Evolutionary conservation across 148 eudicot genomes (phyloP).

Genomic region (Tetragonia tetragonoides): DNA sequence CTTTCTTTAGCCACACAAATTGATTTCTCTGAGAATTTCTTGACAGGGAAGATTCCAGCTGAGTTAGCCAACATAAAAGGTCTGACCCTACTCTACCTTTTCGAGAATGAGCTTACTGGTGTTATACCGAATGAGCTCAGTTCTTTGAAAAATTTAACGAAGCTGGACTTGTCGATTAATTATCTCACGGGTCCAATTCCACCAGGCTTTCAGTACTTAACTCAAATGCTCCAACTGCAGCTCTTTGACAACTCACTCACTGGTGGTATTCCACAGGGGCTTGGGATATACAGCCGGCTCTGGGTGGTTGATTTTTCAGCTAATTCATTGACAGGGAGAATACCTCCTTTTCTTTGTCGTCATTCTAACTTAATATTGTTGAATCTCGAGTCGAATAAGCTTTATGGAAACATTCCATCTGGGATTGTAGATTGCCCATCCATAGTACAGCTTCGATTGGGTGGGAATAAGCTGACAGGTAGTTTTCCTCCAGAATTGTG

Average conservation of each 20-base stretch:
- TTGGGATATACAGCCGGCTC: constrained; percentile 63
- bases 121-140: constrained; percentile 66
- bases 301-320: constrained; percentile 92
- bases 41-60: constrained; percentile 72
- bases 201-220: constrained; percentile 63
- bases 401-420: constrained; percentile 70
- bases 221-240: constrained; percentile 62
- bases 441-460: constrained; percentile 70
- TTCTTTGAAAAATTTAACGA: constrained; percentile 55
- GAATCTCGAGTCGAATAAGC: constrained; percentile 67
- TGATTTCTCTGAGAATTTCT: constrained; percentile 78
- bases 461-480: constrained; percentile 58
- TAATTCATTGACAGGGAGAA: constrained; percentile 65
- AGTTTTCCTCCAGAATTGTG: constrained; percentile 74
- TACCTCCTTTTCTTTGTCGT: constrained; percentile 66
- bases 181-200: constrained; percentile 79
- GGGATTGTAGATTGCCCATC: constrained; percentile 63
- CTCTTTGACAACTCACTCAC: constrained; percentile 65
- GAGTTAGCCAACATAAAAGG: constrained; percentile 61
- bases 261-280: constrained; percentile 70
- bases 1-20: constrained; percentile 67
- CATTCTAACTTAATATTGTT: constrained; percentile 64
- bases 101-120: constrained; percentile 72
- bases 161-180: constrained; percentile 87
- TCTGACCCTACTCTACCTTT: constrained; percentile 64